Conservation (phyloP, 2,329 filamentous ascomycete species). For the Phaeosphaeria sp. region DNA sequence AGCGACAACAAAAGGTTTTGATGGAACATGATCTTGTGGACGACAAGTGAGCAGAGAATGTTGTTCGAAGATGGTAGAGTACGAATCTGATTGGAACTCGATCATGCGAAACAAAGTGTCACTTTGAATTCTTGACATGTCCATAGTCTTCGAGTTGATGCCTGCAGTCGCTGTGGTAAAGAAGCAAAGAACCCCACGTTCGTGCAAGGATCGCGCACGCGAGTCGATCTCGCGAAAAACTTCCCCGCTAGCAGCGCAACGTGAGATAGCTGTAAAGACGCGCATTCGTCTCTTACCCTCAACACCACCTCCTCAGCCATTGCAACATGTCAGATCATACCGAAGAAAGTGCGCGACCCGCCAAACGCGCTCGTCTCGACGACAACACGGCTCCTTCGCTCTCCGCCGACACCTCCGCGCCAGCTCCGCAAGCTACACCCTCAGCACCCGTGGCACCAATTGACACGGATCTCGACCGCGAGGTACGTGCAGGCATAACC, state of each 20-base stretch:
- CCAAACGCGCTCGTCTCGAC: constrained; percentile 44
- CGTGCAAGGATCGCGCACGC: constrained; percentile 7
- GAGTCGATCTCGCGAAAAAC: constrained; percentile 28
- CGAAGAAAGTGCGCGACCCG: constrained; percentile 29
- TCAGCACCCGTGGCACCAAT: constrained; percentile 16
- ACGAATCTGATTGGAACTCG: too few relatives aligned
- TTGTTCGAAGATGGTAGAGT: too few relatives aligned
- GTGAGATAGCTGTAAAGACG: constrained; percentile 5
- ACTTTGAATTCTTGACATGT: too few relatives aligned
- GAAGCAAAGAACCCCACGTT: not conserved
- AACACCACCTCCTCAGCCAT: constrained; percentile 1
- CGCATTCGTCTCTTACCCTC: not conserved
- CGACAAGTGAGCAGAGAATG: too few relatives aligned
- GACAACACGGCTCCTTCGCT: constrained; percentile 15
- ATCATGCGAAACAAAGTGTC: too few relatives aligned
- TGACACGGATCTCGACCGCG: constrained; percentile 47
- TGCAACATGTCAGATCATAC: constrained; percentile 21
- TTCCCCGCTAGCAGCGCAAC: constrained; percentile 27
- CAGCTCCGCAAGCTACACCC: constrained; percentile 9
- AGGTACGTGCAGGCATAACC: constrained; percentile 64
- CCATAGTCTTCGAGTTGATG: too few relatives aligned
- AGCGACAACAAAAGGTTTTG: too few relatives aligned
- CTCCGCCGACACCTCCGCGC: constrained; percentile 4
- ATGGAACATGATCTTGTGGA: too few relatives aligned
- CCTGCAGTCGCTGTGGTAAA: too few relatives aligned